These are phyloP conservation scores for Acacia crassicarpa DNA, from an alignment of 306 rosid genomes.

Conservation along the genomic window DNA sequence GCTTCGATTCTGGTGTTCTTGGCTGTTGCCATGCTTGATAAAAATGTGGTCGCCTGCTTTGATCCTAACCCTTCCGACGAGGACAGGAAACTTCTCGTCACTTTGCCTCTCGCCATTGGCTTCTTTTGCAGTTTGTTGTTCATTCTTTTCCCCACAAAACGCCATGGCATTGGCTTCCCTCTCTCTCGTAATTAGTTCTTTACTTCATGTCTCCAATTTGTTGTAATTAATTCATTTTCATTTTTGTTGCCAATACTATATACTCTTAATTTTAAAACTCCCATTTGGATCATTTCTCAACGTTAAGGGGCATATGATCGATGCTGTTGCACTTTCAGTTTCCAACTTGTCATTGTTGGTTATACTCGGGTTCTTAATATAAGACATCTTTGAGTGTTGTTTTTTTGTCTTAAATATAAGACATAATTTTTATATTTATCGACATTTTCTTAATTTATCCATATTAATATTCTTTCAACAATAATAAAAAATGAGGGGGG, in stretches of 20 bases:
- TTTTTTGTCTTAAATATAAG: no score
- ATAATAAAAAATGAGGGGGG: no score
- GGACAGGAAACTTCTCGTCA: slow-evolving; percentile 43
- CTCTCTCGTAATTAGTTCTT: not conserved
- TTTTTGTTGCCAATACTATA: not conserved
- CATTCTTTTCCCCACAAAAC: not conserved
- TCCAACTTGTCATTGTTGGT: not conserved
- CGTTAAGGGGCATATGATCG: not conserved
- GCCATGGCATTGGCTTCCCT: slow-evolving; percentile 16
- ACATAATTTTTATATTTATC: no score
- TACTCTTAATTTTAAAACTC: not conserved
- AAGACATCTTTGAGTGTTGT: no score
- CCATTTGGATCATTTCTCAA: not conserved
- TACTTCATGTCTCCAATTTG: not conserved
- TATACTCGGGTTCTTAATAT: no score
- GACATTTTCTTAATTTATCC: no score
- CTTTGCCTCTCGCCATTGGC: slow-evolving; percentile 7
- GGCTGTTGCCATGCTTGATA: slow-evolving; percentile 70
- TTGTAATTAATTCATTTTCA: not conserved
- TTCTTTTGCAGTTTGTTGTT: not conserved
- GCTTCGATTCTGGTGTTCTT: slow-evolving; percentile 64
- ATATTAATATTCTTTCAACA: no score
- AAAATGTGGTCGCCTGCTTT: slow-evolving; percentile 68
- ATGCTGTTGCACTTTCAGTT: not conserved
- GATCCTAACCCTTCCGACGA: slow-evolving; percentile 69